Evolutionary conservation across 345 rosid species (phyloP).

Genomic region (Eutrema japonicum): DNA sequence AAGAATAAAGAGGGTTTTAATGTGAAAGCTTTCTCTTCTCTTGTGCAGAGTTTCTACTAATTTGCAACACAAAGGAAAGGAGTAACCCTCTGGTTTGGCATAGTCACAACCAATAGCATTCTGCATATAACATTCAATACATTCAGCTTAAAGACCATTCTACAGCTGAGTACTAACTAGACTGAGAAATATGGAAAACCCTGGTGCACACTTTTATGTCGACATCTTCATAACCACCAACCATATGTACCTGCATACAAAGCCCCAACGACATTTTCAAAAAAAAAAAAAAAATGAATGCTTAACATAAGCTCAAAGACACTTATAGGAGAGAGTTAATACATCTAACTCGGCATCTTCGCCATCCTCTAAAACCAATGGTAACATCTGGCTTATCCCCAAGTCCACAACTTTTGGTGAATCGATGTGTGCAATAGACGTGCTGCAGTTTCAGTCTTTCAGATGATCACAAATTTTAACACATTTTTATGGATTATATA

Average conservation of each 20-base stretch:
- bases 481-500: not conserved
- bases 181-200: conserved; percentile 31
- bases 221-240: conserved; percentile 86
- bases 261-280: conserved; percentile 12
- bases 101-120: conserved; percentile 40
- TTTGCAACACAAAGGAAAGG: conserved; percentile 71
- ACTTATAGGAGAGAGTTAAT: conserved; percentile 8
- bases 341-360: conserved; percentile 71
- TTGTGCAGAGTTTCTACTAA: conserved; percentile 62
- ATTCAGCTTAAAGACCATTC: conserved; percentile 39
- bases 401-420: conserved; percentile 60
- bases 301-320: not conserved
- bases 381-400: conserved; percentile 77
- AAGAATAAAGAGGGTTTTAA: conserved; percentile 68
- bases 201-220: conserved; percentile 54
- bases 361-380: conserved; percentile 47
- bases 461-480: not conserved
- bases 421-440: conserved; percentile 88
- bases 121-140: conserved; percentile 60
- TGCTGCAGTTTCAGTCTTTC: conserved; percentile 52
- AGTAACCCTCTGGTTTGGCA: conserved; percentile 55
- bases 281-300: not conserved
- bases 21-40: conserved; percentile 73
- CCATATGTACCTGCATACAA: conserved; percentile 72
- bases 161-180: not conserved